Conservation (phyloP, 805 yeast species). For the Blastobotrys americana region DNA sequence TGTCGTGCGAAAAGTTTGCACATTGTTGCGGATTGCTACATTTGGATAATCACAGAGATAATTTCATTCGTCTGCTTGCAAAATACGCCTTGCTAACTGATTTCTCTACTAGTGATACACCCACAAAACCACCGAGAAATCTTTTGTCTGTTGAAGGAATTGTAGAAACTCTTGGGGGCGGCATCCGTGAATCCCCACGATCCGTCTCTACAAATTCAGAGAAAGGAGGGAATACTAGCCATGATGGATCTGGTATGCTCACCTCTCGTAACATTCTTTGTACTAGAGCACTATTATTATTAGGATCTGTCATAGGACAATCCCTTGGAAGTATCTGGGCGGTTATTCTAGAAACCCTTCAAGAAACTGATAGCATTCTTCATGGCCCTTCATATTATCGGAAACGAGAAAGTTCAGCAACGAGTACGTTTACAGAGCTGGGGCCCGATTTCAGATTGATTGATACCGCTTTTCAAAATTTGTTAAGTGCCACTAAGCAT, state of each 20-base stretch:
- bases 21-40: conserved; percentile 78
- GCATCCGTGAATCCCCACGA: not conserved
- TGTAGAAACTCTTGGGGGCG: conserved; percentile 20
- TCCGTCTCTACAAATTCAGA: not conserved
- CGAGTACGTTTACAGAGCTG: conserved; percentile 30
- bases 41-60: conserved; percentile 49
- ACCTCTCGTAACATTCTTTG: conserved; percentile 67
- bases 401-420: conserved; percentile 3
- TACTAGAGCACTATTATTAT: conserved; percentile 67
- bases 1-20: conserved; percentile 72
- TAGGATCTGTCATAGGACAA: conserved; percentile 78
- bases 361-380: conserved; percentile 21
- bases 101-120: not conserved
- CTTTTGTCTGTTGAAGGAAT: conserved; percentile 16
- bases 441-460: conserved; percentile 39
- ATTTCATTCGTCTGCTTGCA: conserved; percentile 35
- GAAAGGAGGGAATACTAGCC: conserved; percentile 8
- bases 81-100: conserved; percentile 19
- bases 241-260: conserved; percentile 23
- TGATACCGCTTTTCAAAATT: conserved; percentile 49
- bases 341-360: conserved; percentile 48
- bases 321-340: conserved; percentile 62
- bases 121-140: conserved; percentile 1
- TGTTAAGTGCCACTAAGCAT: conserved; percentile 54
- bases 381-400: conserved; percentile 11